These are phyloP conservation scores for Rubia tinctorum DNA, from an alignment of 305 asterid species.

Conservation along the genomic window DNA sequence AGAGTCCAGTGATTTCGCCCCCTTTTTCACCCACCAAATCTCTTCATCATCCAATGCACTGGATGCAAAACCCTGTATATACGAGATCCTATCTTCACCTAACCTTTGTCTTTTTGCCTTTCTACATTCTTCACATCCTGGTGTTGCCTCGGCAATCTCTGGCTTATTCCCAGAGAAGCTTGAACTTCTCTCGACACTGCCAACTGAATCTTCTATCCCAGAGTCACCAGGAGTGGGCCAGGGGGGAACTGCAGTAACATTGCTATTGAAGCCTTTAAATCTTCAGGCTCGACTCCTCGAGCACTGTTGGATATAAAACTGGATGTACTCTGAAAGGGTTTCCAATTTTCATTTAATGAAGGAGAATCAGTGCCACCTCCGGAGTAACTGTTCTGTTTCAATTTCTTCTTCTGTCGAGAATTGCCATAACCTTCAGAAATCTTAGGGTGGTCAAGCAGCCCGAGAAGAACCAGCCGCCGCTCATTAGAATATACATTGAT, in stretches of 20 bases:
- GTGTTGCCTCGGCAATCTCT: constrained; percentile 65
- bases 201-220: constrained; percentile 57
- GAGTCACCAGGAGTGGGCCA: constrained; percentile 37
- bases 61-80: constrained; percentile 35
- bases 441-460: constrained; percentile 47
- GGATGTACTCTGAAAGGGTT: constrained; percentile 38
- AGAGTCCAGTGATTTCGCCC: constrained; percentile 62
- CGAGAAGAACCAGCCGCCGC: constrained; percentile 73
- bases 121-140: constrained; percentile 97
- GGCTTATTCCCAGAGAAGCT: constrained; percentile 39
- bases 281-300: constrained; percentile 57
- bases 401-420: constrained; percentile 39
- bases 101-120: constrained; percentile 77
- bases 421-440: constrained; percentile 27
- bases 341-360: constrained; percentile 53
- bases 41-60: constrained; percentile 74
- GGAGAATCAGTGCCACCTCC: constrained; percentile 47
- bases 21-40: constrained; percentile 87
- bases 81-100: constrained; percentile 64
- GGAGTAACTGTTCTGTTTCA: constrained; percentile 30
- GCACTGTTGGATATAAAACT: constrained; percentile 27
- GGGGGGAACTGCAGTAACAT: constrained; percentile 62
- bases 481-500: constrained; percentile 72
- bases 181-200: constrained; percentile 45
- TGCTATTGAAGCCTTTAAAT: constrained; percentile 64